Evolutionary conservation across 176 grass and related monocot genomes (phyloP).

Genomic region (Carex littledalei): DNA sequence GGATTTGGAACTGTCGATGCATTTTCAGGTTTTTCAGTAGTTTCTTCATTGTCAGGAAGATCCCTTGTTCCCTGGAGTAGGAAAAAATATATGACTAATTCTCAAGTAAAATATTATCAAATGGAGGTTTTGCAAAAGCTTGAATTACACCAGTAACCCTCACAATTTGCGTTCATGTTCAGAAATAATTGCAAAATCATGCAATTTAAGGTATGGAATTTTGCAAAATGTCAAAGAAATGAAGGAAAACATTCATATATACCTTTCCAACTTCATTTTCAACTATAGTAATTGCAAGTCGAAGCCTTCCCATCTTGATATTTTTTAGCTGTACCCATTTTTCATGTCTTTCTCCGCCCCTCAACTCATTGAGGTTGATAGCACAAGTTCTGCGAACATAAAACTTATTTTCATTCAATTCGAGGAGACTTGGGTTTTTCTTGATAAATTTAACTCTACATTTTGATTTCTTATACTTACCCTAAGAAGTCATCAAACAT

Average conservation of each 20-base stretch:
- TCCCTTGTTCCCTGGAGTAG: conserved; percentile 26
- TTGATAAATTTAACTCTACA: background rate
- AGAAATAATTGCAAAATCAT: background rate
- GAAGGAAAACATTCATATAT: background rate
- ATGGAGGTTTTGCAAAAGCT: background rate
- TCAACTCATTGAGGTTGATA: conserved; percentile 56
- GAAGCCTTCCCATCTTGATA: conserved; percentile 84
- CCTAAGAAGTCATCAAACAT: conserved; percentile 93
- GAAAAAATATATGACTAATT: background rate
- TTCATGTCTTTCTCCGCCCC: conserved; percentile 82
- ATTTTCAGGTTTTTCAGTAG: conserved; percentile 21
- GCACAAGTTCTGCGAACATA: conserved; percentile 49
- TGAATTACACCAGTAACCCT: background rate
- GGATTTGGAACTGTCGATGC: conserved; percentile 20
- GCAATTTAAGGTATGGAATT: background rate
- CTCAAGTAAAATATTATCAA: conserved; percentile 1
- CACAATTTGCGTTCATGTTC: background rate
- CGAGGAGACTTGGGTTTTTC: background rate
- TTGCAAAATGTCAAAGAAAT: background rate
- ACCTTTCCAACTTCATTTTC: conserved; percentile 49
- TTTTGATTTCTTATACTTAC: conserved; percentile 36
- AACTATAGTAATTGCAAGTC: conserved; percentile 56
- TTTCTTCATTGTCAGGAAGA: conserved; percentile 31
- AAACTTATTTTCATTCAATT: conserved; percentile 20
- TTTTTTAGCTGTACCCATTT: conserved; percentile 87